Conservation (phyloP, 176 grass and related monocot species). For the Cymbopogon citratus region DNA sequence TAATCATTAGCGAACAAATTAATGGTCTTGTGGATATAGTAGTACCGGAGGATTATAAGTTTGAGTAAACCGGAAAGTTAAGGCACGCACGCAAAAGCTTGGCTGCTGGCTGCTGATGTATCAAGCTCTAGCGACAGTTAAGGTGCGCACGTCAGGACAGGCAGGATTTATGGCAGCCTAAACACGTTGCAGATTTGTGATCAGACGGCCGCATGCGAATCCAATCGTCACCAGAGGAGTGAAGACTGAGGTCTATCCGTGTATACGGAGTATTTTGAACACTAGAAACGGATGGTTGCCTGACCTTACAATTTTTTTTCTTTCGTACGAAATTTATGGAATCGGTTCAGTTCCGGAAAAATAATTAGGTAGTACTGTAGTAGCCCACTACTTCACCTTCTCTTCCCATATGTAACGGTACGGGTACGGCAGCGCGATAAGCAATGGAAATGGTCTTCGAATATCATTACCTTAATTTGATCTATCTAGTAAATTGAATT, state of each 20-base stretch:
- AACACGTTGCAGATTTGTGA: background rate
- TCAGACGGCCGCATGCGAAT: no score
- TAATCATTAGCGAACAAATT: background rate
- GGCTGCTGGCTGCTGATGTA: background rate
- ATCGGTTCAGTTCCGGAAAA: background rate
- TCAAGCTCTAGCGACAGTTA: background rate
- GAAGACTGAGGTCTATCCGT: no score
- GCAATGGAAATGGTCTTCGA: background rate
- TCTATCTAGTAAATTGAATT: background rate
- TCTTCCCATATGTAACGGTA: background rate
- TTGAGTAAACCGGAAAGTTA: background rate
- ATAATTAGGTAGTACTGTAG: background rate
- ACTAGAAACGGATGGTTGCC: no score
- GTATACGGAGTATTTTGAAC: no score
- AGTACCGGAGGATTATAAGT: background rate
- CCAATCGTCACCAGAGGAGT: no score
- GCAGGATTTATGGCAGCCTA: background rate
- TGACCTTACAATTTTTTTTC: no score
- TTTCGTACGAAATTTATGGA: background rate
- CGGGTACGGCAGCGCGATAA: background rate
- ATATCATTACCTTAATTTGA: background rate
- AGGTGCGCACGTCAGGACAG: background rate
- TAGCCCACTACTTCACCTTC: background rate
- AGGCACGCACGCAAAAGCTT: background rate
- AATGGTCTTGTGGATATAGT: background rate